Conservation (phyloP, 768 basidiomycete species). For the Pisolithus tinctorius region DNA sequence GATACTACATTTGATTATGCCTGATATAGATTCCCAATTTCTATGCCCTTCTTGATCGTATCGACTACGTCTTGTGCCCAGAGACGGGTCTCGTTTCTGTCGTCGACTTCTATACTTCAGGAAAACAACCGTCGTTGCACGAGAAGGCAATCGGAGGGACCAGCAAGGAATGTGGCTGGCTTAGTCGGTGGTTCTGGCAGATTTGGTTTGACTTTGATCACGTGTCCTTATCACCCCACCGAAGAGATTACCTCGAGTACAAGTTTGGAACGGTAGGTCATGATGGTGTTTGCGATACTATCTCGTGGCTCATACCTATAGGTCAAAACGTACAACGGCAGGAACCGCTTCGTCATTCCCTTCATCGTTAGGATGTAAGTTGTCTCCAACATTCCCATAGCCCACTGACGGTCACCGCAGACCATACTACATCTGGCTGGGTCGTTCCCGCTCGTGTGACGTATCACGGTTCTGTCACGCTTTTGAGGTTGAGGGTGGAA, state of each 20-base stretch:
- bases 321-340: conserved; percentile 65
- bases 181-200: conserved; percentile 74
- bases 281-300: not conserved
- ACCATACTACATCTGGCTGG: conserved; percentile 73
- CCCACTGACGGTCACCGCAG: conserved; percentile 20
- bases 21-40: conserved; percentile 48
- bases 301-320: conserved; percentile 6
- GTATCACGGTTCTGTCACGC: conserved; percentile 49
- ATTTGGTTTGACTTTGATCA: conserved; percentile 60
- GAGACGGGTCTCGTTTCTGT: conserved; percentile 55
- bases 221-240: conserved; percentile 47
- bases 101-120: conserved; percentile 69
- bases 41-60: conserved; percentile 59
- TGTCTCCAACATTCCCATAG: conserved; percentile 1
- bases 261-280: conserved; percentile 60
- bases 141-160: conserved; percentile 58
- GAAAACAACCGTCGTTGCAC: conserved; percentile 46
- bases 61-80: conserved; percentile 58
- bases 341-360: conserved; percentile 65
- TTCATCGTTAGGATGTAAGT: conserved; percentile 58
- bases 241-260: conserved; percentile 72
- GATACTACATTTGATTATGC: not conserved
- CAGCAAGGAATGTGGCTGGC: conserved; percentile 56
- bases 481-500: conserved; percentile 60
- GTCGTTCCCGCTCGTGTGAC: conserved; percentile 57